These are phyloP conservation scores for Phylloporus scabripes DNA, from an alignment of 768 basidiomycete species.

Conservation along the genomic window DNA sequence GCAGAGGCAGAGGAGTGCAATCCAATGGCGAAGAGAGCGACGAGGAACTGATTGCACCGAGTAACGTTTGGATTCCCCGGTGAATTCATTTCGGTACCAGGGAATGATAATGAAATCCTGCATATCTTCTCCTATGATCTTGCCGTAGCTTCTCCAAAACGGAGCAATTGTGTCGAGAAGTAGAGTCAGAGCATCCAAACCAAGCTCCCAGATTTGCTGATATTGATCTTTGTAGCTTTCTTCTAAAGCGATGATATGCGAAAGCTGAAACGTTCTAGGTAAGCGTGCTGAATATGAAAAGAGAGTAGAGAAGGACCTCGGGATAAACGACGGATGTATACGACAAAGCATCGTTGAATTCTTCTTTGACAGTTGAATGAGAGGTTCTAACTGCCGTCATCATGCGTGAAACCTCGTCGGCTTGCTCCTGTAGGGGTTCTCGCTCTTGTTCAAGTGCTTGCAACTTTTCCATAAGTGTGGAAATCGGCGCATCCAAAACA, in stretches of 20 bases:
- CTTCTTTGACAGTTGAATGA: slow-evolving; percentile 53
- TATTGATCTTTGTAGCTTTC: slow-evolving; percentile 78
- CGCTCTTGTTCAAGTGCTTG: slow-evolving; percentile 45
- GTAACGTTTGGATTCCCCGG: slow-evolving; percentile 68
- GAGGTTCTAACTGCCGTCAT: slow-evolving; percentile 49
- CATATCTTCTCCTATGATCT: slow-evolving; percentile 74
- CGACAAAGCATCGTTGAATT: slow-evolving; percentile 59
- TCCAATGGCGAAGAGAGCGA: slow-evolving; percentile 66
- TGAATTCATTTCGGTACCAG: slow-evolving; percentile 79
- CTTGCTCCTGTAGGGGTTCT: slow-evolving; percentile 40
- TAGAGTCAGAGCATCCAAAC: slow-evolving; percentile 71
- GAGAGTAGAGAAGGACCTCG: slow-evolving; percentile 43
- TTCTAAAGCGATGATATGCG: slow-evolving; percentile 62
- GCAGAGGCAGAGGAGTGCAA: slow-evolving; percentile 52
- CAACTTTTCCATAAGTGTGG: slow-evolving; percentile 44
- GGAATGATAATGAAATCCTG: slow-evolving; percentile 80
- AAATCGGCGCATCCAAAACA: slow-evolving; percentile 52
- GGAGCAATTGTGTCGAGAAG: slow-evolving; percentile 73
- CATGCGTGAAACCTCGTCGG: slow-evolving; percentile 43
- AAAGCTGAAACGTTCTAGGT: slow-evolving; percentile 42
- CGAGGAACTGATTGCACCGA: slow-evolving; percentile 51
- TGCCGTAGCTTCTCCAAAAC: slow-evolving; percentile 78
- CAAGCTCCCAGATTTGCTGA: slow-evolving; percentile 77
- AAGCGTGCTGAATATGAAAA: background rate
- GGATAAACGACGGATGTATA: slow-evolving; percentile 75